Evolutionary conservation across 2,329 filamentous ascomycete genomes (phyloP), one percentile per base, ranked within the genome.

Genomic region (Rutstroemia sp.): DNA sequence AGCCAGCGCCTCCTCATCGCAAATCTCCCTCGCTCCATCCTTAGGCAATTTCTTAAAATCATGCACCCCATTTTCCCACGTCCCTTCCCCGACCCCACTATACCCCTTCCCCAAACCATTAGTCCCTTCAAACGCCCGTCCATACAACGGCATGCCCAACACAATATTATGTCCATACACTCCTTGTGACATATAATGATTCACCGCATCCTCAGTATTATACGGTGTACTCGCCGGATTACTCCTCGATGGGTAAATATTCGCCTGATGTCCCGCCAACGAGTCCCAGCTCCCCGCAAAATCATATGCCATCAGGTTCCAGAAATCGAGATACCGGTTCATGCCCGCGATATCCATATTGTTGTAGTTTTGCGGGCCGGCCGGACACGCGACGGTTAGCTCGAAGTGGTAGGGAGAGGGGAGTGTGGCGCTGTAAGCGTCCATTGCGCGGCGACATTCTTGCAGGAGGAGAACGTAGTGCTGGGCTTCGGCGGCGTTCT

Each of bases 71-170:
- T 80, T 77, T 74, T 96, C 92, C 87, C 88, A 96, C 55, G 80
- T 88, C 0, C 91, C 92, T 54, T 85, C 77, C 1, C 91, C 92
- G 8, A 89, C 77, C 6, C 90, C 91, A 49, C 71, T 79, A 72
- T 80, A 96, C 0, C 81, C 73, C 34, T 76, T 71, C 1, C 92
- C 92, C 0, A 83, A 79, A 0, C 91, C 92, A 25, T 86, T 79
- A 0, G 92, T 96, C 61, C 83, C 81, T 63, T 84, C 78, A 70
- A 96, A 97, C 0, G 89, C 83, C 38, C 91, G 87, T 1, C 92
- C 92, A 69, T 96, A 97, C 12, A 97, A 75, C 2, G 92, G 92
- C 87, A 96, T 92, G 2, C 92, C 92, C 14, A 96, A 71, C 3
- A 96, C 88, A 54, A 97, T 82, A 73, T 96, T 96, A 59, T 77